phyloP scores from a whole-genome alignment of 2,329 filamentous ascomycete genomes.

The Neophaeococcomyces mojaviensis region DNA sequence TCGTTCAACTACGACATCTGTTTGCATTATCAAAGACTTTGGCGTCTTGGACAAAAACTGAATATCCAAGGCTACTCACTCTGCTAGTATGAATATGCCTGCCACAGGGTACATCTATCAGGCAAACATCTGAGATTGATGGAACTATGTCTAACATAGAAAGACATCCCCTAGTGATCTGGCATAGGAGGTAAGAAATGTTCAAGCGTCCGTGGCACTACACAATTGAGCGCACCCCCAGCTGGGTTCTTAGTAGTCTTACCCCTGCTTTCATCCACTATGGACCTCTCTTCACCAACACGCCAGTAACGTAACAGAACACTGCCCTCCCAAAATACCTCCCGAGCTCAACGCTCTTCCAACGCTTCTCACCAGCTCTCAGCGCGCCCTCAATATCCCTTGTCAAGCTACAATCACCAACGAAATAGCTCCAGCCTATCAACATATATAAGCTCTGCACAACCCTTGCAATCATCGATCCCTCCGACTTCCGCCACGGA shows the following conservation, averaged over 20 bases:
- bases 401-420: slow-evolving; percentile 46
- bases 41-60: too few relatives aligned
- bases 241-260: neutral
- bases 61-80: too few relatives aligned
- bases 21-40: too few relatives aligned
- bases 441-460: slow-evolving; percentile 41
- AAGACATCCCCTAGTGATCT: too few relatives aligned
- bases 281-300: slow-evolving; percentile 29
- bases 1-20: too few relatives aligned
- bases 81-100: too few relatives aligned
- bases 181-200: too few relatives aligned
- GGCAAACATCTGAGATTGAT: too few relatives aligned
- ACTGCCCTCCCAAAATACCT: slow-evolving; percentile 30
- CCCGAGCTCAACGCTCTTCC: slow-evolving; percentile 44
- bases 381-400: slow-evolving; percentile 41
- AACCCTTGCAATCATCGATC: slow-evolving; percentile 36
- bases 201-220: too few relatives aligned
- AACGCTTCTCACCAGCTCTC: slow-evolving; percentile 33
- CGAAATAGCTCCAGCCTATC: slow-evolving; percentile 45
- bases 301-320: slow-evolving; percentile 36
- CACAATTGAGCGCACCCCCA: neutral
- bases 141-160: too few relatives aligned
- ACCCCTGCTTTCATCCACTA: neutral
- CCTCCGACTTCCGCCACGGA: slow-evolving; percentile 41
- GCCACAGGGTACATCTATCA: too few relatives aligned